Evolutionary conservation across 1,284 basidiomycete genomes (phyloP), one percentile per base, ranked within the genome.

Genomic region (Naganishia cerealis): DNA sequence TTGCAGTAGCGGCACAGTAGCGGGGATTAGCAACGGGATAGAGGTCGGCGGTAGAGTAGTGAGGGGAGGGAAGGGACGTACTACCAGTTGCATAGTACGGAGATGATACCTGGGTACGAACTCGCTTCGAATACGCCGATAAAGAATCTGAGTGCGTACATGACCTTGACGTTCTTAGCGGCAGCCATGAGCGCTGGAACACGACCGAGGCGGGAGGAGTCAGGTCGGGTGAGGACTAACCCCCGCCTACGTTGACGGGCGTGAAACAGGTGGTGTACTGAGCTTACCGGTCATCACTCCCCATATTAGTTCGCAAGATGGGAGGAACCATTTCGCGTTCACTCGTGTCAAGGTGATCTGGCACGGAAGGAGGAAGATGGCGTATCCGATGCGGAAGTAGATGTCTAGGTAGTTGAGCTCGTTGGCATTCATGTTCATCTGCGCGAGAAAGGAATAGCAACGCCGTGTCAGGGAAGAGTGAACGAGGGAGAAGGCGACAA

Each of bases 401-500:
- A 76, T 78, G 43, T 73, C 73, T 59, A 77, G 75, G 67, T 74
- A 74, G 73, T 90, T 90, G 75, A 86, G 87, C 70, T 90, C 83
- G 48, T 85, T 87, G 55, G 88, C 88, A 21, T 52, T 62, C 39
- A 69, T 29, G 13, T 59, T 55, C 24, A 69, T n/a, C 67, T 69
- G 56, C 3, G 3, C 43, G 43, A n/a, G n/a, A 38, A 21, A 39
- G 42, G 48, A 38, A 1, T 24, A n/a, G 18, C 40, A 36, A 40
- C 21, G 3, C 5, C 29, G 33, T 26, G 29, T 10, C 33, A n/a
- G 39, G 6, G 16, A 26, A 26, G 36, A 46, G 13, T 68, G 29
- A 50, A n/a, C 48, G 18, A 38, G 21, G 50, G 82, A 76, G 86
- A 90, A 87, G 70, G 84, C 74, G 55, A 90, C 83, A 43, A 90